Evolutionary conservation across 1,284 basidiomycete species (phyloP), one percentile per base, ranked within the genome.

Genomic region (Inonotus obliquus): DNA sequence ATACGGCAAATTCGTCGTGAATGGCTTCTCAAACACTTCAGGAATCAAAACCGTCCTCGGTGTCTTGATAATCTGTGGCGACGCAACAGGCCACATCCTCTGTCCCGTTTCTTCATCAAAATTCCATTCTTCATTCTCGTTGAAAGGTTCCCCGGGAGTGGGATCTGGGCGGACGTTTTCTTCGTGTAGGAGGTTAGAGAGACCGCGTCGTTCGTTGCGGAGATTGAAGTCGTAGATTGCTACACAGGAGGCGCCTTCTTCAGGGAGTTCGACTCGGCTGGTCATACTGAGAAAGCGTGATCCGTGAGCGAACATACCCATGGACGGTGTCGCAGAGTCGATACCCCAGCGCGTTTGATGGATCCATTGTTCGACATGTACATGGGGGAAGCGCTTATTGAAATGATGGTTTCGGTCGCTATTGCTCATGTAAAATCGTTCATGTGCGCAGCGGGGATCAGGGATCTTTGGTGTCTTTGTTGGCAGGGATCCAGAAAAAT

Each of bases 181-280:
- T 32, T 58, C 52, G 2, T 54, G 19, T 9, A 59, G 27, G 13
- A 14, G 11, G 4, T 37, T 14, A 7, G 23, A n/a, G 1, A 52
- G 14, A 2, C 52, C 61, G 29, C 49, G 45, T 10, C 48, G 55
- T 23, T 35, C 60, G 37, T 62, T 58, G 23, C 45, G 45, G 21
- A 62, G 19, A 25, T 62, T 62, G 29, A 62, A 62, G 25, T 62
- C 61, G 37, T 58, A 62, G 14, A 62, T 4, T 10, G 27, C 27
- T 13, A 59, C 27, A 13, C 39, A 35, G 17, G 29, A 29, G 13
- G 51, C 23, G 2, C 6, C 11, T 14, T 13, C 29, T 13, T 44
- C 19, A 13, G 54, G 41, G 10, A 44, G 48, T 4, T 27, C 11
- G 11, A 38, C 19, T 4, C 61, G 57, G 6, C 47, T 47, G 21